Percentiles rank a stretch among this genome's conserved stretches.
phyloP scores from a whole-genome alignment of 345 rosid genomes.

The Eucalyptus brandiana region DNA sequence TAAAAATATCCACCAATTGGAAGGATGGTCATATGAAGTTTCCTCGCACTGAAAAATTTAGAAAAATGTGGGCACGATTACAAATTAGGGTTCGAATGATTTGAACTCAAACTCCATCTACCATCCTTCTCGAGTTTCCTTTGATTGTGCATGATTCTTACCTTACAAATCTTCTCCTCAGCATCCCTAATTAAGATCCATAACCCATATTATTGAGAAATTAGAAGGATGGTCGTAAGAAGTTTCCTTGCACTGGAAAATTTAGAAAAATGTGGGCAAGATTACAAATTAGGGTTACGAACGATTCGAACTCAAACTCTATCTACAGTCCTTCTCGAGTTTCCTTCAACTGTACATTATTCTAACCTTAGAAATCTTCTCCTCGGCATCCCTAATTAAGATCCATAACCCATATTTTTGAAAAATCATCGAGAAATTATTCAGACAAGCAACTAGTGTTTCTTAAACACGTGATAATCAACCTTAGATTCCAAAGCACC shows the following conservation, averaged over 20 bases:
- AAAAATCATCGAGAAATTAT: not conserved
- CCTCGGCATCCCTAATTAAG: not conserved
- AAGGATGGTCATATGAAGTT: not conserved
- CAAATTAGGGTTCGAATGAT: not conserved
- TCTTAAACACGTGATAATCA: not conserved
- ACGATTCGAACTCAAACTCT: not conserved
- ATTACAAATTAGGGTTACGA: not conserved
- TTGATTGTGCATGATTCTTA: not conserved
- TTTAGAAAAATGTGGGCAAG: not conserved
- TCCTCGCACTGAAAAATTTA: not conserved
- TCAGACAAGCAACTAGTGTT: not conserved
- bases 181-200: not conserved
- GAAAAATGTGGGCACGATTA: not conserved
- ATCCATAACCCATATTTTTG: not conserved
- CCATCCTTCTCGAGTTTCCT: not conserved
- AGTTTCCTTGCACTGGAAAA: not conserved
- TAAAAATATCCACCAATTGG: not conserved
- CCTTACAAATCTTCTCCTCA: not conserved
- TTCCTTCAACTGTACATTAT: not conserved
- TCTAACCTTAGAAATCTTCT: not conserved
- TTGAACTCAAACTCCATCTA: not conserved
- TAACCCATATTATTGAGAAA: not conserved
- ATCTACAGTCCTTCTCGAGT: not conserved
- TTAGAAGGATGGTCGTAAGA: not conserved
- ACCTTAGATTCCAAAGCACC: not conserved